Evolutionary conservation across 352 stramenopile genomes (phyloP).

Genomic region (Elongisporangium undulatum): DNA sequence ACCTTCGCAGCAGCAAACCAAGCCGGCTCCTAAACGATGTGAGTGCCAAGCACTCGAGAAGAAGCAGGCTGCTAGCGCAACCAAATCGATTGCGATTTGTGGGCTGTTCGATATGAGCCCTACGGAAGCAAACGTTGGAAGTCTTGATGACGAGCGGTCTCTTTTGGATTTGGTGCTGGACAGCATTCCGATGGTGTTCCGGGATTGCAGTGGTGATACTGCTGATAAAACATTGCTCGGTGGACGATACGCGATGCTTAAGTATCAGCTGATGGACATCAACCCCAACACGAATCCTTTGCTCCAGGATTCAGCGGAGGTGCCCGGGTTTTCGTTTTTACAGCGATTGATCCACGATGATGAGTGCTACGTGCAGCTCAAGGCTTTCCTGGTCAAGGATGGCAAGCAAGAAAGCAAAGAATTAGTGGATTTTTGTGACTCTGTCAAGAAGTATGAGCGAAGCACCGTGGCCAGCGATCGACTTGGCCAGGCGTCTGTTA

Average conservation of each 20-base stretch:
- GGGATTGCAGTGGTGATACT: constrained; percentile 79
- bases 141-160: constrained; percentile 71
- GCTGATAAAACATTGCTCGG: constrained; percentile 85
- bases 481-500: constrained; percentile 64
- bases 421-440: constrained; percentile 77
- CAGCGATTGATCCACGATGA: constrained; percentile 86
- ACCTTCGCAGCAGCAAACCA: constrained; percentile 6
- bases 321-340: constrained; percentile 78
- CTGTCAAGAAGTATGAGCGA: constrained; percentile 80
- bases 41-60: constrained; percentile 10
- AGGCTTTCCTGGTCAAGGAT: constrained; percentile 67
- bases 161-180: constrained; percentile 80
- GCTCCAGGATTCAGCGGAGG: constrained; percentile 56
- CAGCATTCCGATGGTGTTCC: constrained; percentile 84
- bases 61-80: constrained; percentile 21
- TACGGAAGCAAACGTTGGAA: constrained; percentile 68
- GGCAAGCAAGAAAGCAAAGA: constrained; percentile 50
- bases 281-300: constrained; percentile 37
- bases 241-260: constrained; percentile 74
- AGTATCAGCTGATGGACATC: constrained; percentile 66
- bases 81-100: constrained; percentile 38
- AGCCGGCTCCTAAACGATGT: constrained; percentile 6
- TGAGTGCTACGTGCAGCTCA: constrained; percentile 83
- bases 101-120: constrained; percentile 78
- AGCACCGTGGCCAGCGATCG: constrained; percentile 62